Evolutionary conservation across 106 monocot species (phyloP), one percentile per base, ranked within the genome.

Genomic region (Vanilla planifolia): DNA sequence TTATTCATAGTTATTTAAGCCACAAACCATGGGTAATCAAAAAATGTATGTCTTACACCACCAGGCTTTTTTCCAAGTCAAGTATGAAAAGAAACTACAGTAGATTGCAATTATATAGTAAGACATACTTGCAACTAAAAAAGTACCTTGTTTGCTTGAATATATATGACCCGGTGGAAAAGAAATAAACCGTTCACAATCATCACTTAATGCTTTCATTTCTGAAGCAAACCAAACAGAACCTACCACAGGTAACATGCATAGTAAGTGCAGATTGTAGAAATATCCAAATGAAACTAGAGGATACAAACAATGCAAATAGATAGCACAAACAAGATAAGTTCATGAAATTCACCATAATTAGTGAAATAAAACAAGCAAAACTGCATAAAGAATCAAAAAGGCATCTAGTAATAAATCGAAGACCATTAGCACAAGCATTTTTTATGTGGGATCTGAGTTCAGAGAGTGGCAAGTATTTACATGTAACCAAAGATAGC

Each of bases 201-300:
- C 85, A 73, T 85, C 85, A 63, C 80, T 85, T 36, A 85, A 59
- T 29, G 85, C 80, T 64, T 85, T 85, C 85, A 85, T 85, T 70
- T 85, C 85, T 61, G 85, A 85, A 43, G 85, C 61, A 77, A 85
- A 85, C 85, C 85, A 85, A 71, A 77, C 43, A 2, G 85, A 85
- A n/a, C 85, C 85, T 82, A 73, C 14, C 7, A 68, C 70, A 59
- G 56, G 4, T 34, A 23, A 33, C 28, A 52, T 13, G 8, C 43
- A 62, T 40, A 3, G 6, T 3, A 26, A 17, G 29, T 14, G 24
- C 43, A 35, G 35, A 6, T 19, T 57, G 21, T 4, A 57, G 16
- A 6, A 53, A 53, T 53, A 32, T 27, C 32, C 14, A 4, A 53
- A 53, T 16, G 14, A 17, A 53, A 53, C 21, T 32, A 32, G 5